phyloP scores from a whole-genome alignment of 495 filamentous ascomycete genomes.

The Saxophila tyrrhenica region DNA sequence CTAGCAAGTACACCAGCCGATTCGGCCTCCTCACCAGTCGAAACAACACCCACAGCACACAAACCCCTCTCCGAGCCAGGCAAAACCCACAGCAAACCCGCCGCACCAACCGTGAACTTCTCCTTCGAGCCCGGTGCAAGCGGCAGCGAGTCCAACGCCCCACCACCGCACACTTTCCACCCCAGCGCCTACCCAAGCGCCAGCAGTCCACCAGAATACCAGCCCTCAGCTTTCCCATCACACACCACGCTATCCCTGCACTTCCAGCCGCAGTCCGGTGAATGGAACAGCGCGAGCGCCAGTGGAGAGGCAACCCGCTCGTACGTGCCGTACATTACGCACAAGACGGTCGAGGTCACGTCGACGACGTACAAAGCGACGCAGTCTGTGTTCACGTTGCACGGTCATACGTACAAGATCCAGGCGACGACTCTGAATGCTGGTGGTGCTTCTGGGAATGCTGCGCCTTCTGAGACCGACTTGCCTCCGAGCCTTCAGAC shows the following conservation, averaged over 20 bases:
- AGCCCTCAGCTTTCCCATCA: not conserved
- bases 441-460: not conserved
- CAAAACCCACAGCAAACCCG: not conserved
- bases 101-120: not conserved
- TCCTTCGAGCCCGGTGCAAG: not conserved
- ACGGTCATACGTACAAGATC: not conserved
- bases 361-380: not conserved
- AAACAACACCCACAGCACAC: not conserved
- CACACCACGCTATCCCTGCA: not conserved
- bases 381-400: not conserved
- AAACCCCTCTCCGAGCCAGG: not conserved
- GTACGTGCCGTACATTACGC: not conserved
- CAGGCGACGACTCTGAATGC: not conserved
- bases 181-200: not conserved
- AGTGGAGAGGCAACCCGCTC: not conserved
- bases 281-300: not conserved
- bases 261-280: not conserved
- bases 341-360: not conserved
- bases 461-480: not conserved
- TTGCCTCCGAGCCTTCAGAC: not conserved
- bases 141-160: not conserved
- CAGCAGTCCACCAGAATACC: not conserved
- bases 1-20: not conserved
- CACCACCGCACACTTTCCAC: not conserved
- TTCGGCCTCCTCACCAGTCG: not conserved